A percentile compares a stretch with the other conserved stretches of the same genome.
Evolutionary conservation across 2,329 filamentous ascomycete genomes (phyloP).

Genomic region (Fusarium sublunatum): DNA sequence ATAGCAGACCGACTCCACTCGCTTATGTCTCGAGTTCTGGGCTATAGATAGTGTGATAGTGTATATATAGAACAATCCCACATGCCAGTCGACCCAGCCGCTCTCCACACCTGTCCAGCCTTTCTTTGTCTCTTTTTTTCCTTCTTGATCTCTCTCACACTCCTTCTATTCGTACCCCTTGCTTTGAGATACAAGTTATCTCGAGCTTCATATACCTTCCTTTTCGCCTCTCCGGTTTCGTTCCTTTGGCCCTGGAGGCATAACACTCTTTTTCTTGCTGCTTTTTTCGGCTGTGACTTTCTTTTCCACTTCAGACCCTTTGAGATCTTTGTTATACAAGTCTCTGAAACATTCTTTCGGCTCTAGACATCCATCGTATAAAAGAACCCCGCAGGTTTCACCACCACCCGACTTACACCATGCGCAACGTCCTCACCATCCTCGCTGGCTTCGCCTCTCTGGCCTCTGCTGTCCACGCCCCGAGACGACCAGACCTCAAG

Average conservation of each 20-base stretch:
- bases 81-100: constrained; percentile 8
- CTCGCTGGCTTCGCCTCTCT: constrained; percentile 41
- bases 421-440: constrained; percentile 43
- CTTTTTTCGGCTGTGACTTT: constrained; percentile 24
- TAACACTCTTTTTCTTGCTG: constrained; percentile 27
- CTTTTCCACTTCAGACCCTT: background rate
- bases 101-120: constrained; percentile 35
- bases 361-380: background rate
- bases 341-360: constrained; percentile 8
- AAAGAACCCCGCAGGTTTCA: constrained; percentile 14
- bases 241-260: constrained; percentile 40
- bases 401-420: constrained; percentile 29
- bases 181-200: constrained; percentile 31
- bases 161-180: constrained; percentile 28
- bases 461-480: constrained; percentile 52
- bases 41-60: constrained; percentile 22
- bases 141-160: background rate
- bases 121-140: constrained; percentile 31
- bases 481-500: constrained; percentile 55
- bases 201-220: constrained; percentile 13
- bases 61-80: constrained; percentile 37
- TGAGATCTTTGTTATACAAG: constrained; percentile 3
- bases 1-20: constrained; percentile 14
- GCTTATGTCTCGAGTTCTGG: constrained; percentile 7
- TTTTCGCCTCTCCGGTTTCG: constrained; percentile 26